Evolutionary conservation across 2,329 filamentous ascomycete genomes (phyloP).

Genomic region (Zelopaecilomyces penicillatus): DNA sequence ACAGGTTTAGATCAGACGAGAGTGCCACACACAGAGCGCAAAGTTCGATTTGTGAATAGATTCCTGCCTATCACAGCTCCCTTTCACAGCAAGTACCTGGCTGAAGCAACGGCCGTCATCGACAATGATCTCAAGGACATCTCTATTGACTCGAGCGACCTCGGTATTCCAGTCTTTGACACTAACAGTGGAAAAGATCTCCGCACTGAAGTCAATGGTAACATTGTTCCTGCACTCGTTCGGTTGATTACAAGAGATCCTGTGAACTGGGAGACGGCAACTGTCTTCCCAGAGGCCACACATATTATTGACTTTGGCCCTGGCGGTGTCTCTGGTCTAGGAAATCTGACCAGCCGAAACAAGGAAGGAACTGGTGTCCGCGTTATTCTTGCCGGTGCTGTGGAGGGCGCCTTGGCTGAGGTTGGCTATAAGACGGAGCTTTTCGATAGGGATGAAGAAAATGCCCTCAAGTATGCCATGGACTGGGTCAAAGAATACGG

Average conservation of each 20-base stretch:
- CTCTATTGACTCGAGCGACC: constrained; percentile 60
- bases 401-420: constrained; percentile 81
- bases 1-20: constrained; percentile 96
- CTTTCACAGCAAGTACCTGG: constrained; percentile 94
- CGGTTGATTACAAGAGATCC: constrained; percentile 91
- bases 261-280: constrained; percentile 94
- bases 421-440: constrained; percentile 97
- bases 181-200: constrained; percentile 85
- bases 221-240: constrained; percentile 78
- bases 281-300: constrained; percentile 80
- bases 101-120: constrained; percentile 72
- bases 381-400: constrained; percentile 88
- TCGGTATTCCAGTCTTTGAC: constrained; percentile 82
- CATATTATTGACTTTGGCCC: constrained; percentile 96
- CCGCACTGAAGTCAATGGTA: constrained; percentile 58
- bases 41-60: constrained; percentile 91
- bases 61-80: constrained; percentile 97
- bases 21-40: constrained; percentile 89
- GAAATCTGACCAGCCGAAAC: constrained; percentile 94
- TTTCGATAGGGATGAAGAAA: constrained; percentile 90
- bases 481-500: constrained; percentile 98
- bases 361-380: constrained; percentile 97
- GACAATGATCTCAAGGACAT: constrained; percentile 81
- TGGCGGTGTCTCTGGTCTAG: constrained; percentile 91
- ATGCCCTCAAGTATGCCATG: constrained; percentile 88